Evolutionary conservation across 768 basidiomycete species (phyloP), one percentile per base, ranked within the genome.

Genomic region (Ramaria sp.): DNA sequence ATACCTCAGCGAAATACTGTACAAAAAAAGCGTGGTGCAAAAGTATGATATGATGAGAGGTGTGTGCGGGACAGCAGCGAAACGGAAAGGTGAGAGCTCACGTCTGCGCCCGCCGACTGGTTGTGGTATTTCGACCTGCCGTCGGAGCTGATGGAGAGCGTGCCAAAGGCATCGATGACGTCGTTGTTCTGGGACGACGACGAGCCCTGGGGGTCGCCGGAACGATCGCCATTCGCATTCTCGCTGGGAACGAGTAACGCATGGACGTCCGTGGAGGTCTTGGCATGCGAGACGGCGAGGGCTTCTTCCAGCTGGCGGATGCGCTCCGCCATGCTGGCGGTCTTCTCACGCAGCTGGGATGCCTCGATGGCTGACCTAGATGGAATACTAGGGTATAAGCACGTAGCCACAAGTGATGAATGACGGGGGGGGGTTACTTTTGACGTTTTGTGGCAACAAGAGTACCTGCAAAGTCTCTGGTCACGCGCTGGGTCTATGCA

Each of bases 131-230:
- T 88, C 22, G 85, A 78, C 43, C 81, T 78, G 6, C 87, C 87
- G 1, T 82, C 79, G 20, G 82, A 68, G 45, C 74, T 82, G 60
- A 89, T 84, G 10, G 82, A 79, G n/a, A 89, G 69, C 0, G 85
- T 84, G 18, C 87, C 87, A 64, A 88, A 88, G 9, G 87, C 85
- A 64, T 88, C 85, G 4, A 88, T 78, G 43, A 87, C 73, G 60
- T 88, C 85, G 7, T 77, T 76, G 53, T 78, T 76, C 56, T 67
- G 69, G 27, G 36, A n/a, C 41, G 20, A n/a, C 30, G 37, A 42
- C 18, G 32, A 6, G 4, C 52, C 43, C 24, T 47, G 42, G 3
- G 25, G n/a, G 16, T 32, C 30, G 10, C 28, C 15, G 16, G 22
- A 15, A 4, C n/a, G 27, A n/a, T 54, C 52, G 27, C 1, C 32